A percentile compares a stretch with the other conserved stretches of the same genome.
Conservation (phyloP, 306 rosid species). For the Psophocarpus tetragonolobus region DNA sequence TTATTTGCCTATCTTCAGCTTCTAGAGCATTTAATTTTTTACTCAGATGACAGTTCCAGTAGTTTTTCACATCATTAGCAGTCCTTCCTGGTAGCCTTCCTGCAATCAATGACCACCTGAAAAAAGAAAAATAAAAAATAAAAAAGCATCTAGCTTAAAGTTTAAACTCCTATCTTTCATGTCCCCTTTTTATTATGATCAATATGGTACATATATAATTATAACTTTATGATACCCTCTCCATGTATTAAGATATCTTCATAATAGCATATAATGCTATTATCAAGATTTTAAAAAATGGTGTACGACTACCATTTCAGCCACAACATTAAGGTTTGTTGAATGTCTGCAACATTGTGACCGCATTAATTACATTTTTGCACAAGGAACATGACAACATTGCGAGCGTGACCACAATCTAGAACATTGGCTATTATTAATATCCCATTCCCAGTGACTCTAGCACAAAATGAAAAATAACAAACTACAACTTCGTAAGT, state of each 20-base stretch:
- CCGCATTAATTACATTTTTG: no score
- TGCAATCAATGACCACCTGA: constrained; percentile 71
- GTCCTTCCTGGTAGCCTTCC: constrained; percentile 74
- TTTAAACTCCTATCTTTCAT: background rate
- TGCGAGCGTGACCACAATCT: no score
- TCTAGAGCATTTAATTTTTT: constrained; percentile 47
- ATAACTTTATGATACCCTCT: background rate
- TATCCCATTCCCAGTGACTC: background rate
- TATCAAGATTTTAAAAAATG: background rate
- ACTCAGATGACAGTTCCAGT: constrained; percentile 70
- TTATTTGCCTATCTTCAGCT: constrained; percentile 18
- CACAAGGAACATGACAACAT: no score
- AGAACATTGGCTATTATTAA: background rate
- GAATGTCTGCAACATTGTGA: background rate
- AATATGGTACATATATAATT: background rate
- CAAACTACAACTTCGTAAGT: background rate
- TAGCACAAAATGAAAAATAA: background rate
- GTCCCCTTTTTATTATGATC: background rate
- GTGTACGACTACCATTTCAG: background rate
- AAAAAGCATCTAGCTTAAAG: background rate
- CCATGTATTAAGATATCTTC: background rate
- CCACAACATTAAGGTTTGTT: background rate
- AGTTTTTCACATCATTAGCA: constrained; percentile 69
- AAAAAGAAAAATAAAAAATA: no score
- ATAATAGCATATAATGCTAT: background rate